These are phyloP conservation scores for Jackrogersella multiformis DNA, from an alignment of 495 filamentous ascomycete genomes.

Conservation along the genomic window DNA sequence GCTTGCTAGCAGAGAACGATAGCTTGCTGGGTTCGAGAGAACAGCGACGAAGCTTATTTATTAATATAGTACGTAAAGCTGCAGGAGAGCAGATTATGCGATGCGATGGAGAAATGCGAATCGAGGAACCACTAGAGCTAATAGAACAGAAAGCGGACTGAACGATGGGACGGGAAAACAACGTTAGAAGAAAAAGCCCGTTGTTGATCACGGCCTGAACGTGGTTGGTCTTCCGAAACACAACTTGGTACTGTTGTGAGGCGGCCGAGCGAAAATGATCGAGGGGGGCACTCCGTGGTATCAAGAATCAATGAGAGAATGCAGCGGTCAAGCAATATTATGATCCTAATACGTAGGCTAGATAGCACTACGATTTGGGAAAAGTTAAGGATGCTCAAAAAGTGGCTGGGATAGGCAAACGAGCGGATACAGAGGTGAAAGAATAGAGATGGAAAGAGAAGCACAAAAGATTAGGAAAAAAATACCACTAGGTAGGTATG, in stretches of 20 bases:
- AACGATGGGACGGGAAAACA: constrained; percentile 23
- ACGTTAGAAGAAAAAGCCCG: constrained; percentile 26
- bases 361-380: constrained; percentile 23
- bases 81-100: constrained; percentile 16
- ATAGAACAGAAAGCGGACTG: constrained; percentile 18
- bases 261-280: constrained; percentile 31
- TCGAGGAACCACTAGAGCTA: constrained; percentile 25
- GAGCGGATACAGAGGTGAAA: constrained; percentile 25
- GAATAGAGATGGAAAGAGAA: constrained; percentile 6
- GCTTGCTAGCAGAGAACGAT: constrained; percentile 22
- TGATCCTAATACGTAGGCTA: constrained; percentile 24
- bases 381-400: constrained; percentile 10
- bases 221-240: constrained; percentile 34
- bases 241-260: constrained; percentile 24
- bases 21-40: constrained; percentile 18
- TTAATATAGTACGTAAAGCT: constrained; percentile 44
- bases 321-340: constrained; percentile 31
- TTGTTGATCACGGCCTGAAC: constrained; percentile 29
- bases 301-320: constrained; percentile 37
- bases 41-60: constrained; percentile 36
- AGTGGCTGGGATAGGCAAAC: constrained; percentile 28
- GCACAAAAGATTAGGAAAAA: constrained; percentile 9
- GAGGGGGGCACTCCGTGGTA: constrained; percentile 20
- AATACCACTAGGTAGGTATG: constrained; percentile 10
- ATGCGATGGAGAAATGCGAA: constrained; percentile 35